phyloP scores from a whole-genome alignment of 306 rosid species.

The Gynostemma pentaphyllum region DNA sequence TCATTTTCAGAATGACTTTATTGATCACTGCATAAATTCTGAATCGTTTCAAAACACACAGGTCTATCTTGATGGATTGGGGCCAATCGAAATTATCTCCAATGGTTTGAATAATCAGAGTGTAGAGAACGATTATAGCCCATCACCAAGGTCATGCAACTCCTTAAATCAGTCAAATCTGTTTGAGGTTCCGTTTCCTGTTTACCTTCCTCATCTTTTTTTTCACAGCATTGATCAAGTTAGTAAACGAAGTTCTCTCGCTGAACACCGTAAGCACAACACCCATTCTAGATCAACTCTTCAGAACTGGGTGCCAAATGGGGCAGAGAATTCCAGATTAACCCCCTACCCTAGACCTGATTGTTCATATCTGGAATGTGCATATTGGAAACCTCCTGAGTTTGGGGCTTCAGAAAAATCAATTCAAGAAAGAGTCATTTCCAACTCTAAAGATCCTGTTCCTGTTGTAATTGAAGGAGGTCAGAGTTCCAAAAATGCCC shows the following conservation, averaged over 20 bases:
- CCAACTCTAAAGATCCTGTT: constrained; percentile 26
- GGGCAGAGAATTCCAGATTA: constrained; percentile 29
- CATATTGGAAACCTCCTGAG: constrained; percentile 23
- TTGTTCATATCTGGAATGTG: constrained; percentile 27
- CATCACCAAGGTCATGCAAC: constrained; percentile 20
- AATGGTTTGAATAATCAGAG: constrained; percentile 17
- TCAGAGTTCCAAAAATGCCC: constrained; percentile 11
- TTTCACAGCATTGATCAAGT: constrained; percentile 27
- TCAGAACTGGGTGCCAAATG: constrained; percentile 71
- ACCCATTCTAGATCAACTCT: constrained; percentile 29
- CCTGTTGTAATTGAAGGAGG: constrained; percentile 12
- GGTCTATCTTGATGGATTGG: constrained; percentile 23
- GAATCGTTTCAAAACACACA: constrained; percentile 28
- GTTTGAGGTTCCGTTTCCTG: constrained; percentile 25
- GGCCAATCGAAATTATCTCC: constrained; percentile 14
- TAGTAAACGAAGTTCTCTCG: constrained; percentile 30
- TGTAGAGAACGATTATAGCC: constrained; percentile 22
- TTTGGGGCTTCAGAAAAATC: constrained; percentile 17
- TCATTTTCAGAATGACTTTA: constrained; percentile 13
- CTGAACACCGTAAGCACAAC: constrained; percentile 30
- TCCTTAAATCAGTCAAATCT: constrained; percentile 18
- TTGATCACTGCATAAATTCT: constrained; percentile 15
- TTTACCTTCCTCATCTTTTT: constrained; percentile 28
- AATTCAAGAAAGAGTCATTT: constrained; percentile 17
- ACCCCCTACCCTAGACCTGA: constrained; percentile 24